Evolutionary conservation across 2,329 filamentous ascomycete species (phyloP), one percentile per base, ranked within the genome.

Genomic region (Coniella lustricola): DNA sequence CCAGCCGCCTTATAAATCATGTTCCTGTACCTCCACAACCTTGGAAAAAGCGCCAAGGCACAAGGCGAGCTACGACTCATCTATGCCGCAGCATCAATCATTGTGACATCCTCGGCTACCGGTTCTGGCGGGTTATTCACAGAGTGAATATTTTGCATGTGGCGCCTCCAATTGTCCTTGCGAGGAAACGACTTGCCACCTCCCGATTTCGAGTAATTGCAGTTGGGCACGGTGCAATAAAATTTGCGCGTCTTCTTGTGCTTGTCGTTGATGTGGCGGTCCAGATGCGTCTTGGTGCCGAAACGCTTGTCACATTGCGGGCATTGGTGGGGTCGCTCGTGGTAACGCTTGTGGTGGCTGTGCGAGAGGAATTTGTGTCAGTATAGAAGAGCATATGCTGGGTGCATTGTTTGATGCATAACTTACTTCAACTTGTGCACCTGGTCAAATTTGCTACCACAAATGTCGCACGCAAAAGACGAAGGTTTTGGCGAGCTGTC

Each of bases 111-210:
- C 50, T 72, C 71, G 14, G 63, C 62, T 44, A 70, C 64, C 13
- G 71, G 64, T 16, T 71, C 69, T 14, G 70, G 67, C 1, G 72
- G 70, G 5, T 72, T 69, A 51, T 72, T 61, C 32, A 70, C 58
- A 14, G 55, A 50, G 55, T 82, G 78, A 55, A 79, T 81, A 60
- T 80, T 81, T 32, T 71, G 66, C 76, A 82, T 81, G 58, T 82
- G 78, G 48, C 78, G 66, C 56, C 77, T 74, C 77, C 77, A 81
- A 60, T 82, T 81, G 57, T 81, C 78, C 57, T 81, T 82, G 46
- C 78, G 66, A 1, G 77, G 76, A 54, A 82, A 82, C 0, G 73
- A 75, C 53, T 78, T 80, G 47, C 77, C 75, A 14, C 50, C 50
- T 8, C 77, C 77, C 14, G 66, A 60, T 48, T 69, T 71, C n/a